Base-by-base conservation (phyloP, 192 early-diverging fungal species). In the Coemansia sp. region DNA sequence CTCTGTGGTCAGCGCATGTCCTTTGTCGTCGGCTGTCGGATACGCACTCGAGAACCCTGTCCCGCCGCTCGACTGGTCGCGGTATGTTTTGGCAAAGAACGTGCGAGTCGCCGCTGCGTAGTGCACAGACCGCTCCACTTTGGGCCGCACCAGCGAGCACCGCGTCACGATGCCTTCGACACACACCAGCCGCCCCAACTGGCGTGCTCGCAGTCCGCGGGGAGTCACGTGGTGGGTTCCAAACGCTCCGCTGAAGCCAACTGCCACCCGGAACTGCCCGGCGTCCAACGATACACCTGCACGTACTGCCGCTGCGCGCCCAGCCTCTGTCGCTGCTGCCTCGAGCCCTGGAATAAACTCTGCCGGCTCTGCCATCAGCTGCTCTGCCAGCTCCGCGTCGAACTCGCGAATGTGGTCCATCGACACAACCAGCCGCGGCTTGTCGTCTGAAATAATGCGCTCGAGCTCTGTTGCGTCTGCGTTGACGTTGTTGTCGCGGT, bases 111-210 rank as follows among this genome's bases (percentile, higher is more conserved):
- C 89, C 62, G 93, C 95, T 63, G 89, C 90, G 65, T 95, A 97
- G 73, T 99, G 97, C 45, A 99, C 90, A 27, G 88, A 91, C 51
- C 87, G 86, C 25, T 90, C 83, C 1, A 99, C 89, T 70, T 99
- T 99, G 55, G 96, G 96, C 24, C 97, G 80, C 3, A 99, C 97
- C 50, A 98, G 85, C 22, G 95, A 97, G 73, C 97, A 99, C 63
- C 92, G 88, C 11, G 97, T 98, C 22, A 99, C 96, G 64, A 99
- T 99, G 50, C 94, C 97, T 79, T 99, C 96, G 22, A 99, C 70
- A 57, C 93, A 95, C 35, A 99, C 86, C 54, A 96, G 84, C 73
- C 88, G 89, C 37, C 96, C 95, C 22, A 99, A 65, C 39, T 88
- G 87, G 51, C 70, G 75, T 2, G 97, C 88, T 38, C 85, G 87